Evolutionary conservation across 495 filamentous ascomycete species (phyloP).

Genomic region (Aspergillus saccharolyticus): DNA sequence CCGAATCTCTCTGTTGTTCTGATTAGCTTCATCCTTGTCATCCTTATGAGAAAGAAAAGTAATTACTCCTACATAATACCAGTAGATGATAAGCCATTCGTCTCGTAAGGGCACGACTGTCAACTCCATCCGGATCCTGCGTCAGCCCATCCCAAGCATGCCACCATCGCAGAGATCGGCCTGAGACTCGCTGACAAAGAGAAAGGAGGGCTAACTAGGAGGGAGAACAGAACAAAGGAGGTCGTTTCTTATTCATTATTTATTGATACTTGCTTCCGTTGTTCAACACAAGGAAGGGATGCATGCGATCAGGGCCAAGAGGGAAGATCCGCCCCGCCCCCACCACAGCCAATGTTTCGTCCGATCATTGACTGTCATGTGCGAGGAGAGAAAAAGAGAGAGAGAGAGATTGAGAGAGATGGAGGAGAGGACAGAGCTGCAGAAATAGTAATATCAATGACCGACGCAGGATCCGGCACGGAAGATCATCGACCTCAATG

Average conservation of each 20-base stretch:
- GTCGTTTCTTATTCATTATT: background rate
- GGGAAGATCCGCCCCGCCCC: background rate
- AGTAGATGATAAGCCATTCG: background rate
- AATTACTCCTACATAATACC: background rate
- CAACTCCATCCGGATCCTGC: background rate
- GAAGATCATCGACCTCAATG: background rate
- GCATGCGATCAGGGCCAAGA: background rate
- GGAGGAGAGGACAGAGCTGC: background rate
- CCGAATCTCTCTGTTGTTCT: background rate
- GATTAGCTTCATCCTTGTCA: background rate
- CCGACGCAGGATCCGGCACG: background rate
- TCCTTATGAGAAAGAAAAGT: background rate
- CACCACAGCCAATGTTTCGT: background rate
- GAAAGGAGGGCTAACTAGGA: background rate
- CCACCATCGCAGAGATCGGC: background rate
- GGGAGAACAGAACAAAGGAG: background rate
- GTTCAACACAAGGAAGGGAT: background rate
- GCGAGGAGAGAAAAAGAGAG: background rate
- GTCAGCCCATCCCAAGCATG: background rate
- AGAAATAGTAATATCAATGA: background rate
- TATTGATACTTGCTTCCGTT: no score
- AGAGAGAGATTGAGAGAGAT: background rate
- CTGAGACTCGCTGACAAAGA: background rate
- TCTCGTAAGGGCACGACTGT: no score
- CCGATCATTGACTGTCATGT: background rate